Evolutionary conservation across 305 asterid genomes (phyloP), one percentile per base, ranked within the genome.

Genomic region (Fraxinus floribunda): DNA sequence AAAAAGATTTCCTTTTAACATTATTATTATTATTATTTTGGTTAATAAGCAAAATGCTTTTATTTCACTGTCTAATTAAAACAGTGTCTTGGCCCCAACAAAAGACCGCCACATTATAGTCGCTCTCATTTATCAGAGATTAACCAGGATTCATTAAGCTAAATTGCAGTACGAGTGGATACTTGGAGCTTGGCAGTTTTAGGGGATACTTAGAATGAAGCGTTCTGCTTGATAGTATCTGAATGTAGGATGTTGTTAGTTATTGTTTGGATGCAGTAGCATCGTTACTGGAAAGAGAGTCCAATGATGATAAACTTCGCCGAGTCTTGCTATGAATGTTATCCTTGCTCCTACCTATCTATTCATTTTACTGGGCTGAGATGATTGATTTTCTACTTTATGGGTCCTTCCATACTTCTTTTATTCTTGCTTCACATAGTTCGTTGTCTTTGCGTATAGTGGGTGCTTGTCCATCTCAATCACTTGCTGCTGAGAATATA

Each of bases 391-490:
- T 78, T 83, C 55, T 74, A 41, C 73, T 85, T 57, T 10, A 29
- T 77, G 80, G 44, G 30, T 79, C 76, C 60, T 32, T 77, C 26
- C 5, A 39, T 39, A 32, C 60, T 52, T 76, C 30, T 77, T 75
- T 30, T 49, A 64, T 83, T 72, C 16, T 22, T 46, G 49, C 81
- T 13, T 78, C 15, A 6, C 60, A 22, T 73, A 60, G 22, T 57
- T 71, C 38, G 7, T 7, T 57, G 83, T 72, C 18, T 86, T 83
- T 46, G 62, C 36, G 20, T 89, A 86, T 85, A 90, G 93, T 81
- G 76, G 82, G 86, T 83, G 88, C 78, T 84, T 82, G 49, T 86
- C 88, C 81, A 87, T 82, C 83, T 90, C 87, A 77, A 73, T 77
- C 87, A 82, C 79, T 72, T 73, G 78, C 78, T 34, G 79, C 66